Percentiles rank a stretch among this genome's conserved stretches.
phyloP scores from a whole-genome alignment of 345 rosid species.

The Bruguiera sexangula region DNA sequence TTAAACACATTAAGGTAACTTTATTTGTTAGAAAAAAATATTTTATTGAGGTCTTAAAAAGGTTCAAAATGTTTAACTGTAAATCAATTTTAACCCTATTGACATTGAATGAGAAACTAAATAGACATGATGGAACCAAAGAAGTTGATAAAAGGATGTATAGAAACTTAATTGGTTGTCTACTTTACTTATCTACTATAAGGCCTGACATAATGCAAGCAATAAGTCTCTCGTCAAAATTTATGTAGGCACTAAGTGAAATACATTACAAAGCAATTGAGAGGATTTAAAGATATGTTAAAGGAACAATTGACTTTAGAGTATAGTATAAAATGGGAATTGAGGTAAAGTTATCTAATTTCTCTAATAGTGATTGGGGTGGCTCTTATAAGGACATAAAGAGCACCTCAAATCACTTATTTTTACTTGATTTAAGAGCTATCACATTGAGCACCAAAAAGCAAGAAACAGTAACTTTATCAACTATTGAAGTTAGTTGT shows the following conservation, averaged over 20 bases:
- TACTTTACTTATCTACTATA: too few relatives aligned
- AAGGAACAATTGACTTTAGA: neutral
- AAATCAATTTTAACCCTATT: too few relatives aligned
- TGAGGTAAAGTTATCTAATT: neutral
- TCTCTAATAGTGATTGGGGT: neutral
- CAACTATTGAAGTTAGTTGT: neutral
- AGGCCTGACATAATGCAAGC: too few relatives aligned
- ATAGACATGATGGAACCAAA: too few relatives aligned
- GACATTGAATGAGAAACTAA: neutral
- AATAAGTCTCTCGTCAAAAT: too few relatives aligned
- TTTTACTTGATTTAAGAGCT: neutral
- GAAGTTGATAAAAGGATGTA: too few relatives aligned
- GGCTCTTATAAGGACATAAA: neutral
- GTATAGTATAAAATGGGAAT: neutral
- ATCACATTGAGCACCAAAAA: neutral
- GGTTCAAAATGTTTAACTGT: too few relatives aligned
- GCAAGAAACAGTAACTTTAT: neutral
- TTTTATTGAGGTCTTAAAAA: too few relatives aligned
- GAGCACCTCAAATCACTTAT: neutral
- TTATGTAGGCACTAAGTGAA: too few relatives aligned
- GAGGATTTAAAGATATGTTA: neutral
- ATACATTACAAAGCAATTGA: neutral
- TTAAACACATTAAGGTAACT: too few relatives aligned
- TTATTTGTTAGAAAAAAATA: too few relatives aligned
- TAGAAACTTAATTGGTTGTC: too few relatives aligned